phyloP scores from a whole-genome alignment of 192 early-diverging fungal genomes.

The Dissophora ornata region DNA sequence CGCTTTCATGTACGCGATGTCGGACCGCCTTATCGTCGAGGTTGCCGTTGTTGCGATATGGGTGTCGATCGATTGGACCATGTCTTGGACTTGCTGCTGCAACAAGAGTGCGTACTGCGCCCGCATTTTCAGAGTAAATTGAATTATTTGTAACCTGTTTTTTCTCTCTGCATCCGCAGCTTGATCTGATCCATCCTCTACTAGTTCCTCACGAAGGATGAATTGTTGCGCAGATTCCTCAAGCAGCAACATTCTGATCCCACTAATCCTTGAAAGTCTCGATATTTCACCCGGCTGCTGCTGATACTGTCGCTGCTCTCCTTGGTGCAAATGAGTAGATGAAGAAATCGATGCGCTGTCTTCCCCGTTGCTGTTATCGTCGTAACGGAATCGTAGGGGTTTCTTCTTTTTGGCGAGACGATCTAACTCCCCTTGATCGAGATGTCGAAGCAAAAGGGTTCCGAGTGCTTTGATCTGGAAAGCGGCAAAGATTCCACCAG shows the following conservation, averaged over 20 bases:
- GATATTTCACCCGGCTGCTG: conserved; percentile 14
- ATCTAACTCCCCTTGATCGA: conserved; percentile 46
- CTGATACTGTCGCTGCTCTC: neutral
- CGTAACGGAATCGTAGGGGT: conserved; percentile 31
- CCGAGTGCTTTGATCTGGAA: conserved; percentile 40
- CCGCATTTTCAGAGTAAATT: conserved; percentile 15
- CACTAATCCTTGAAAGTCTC: conserved; percentile 30
- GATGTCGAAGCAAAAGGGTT: conserved; percentile 34
- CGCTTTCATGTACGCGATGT: neutral
- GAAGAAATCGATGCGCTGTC: neutral
- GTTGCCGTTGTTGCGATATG: neutral
- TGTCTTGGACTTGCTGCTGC: conserved; percentile 48
- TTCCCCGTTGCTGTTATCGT: neutral
- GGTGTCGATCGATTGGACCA: conserved; percentile 31
- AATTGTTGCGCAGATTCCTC: conserved; percentile 35
- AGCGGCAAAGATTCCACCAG: conserved; percentile 18
- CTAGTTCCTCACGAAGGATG: neutral
- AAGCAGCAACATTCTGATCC: conserved; percentile 27
- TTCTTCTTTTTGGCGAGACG: conserved; percentile 43
- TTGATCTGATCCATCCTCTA: neutral
- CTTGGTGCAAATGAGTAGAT: neutral
- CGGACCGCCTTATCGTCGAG: neutral
- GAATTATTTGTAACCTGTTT: neutral
- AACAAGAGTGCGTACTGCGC: conserved; percentile 24
- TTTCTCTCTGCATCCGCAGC: neutral